Base-by-base conservation (phyloP, 73 alveolate species). In the Paramecium octaurelia region DNA sequence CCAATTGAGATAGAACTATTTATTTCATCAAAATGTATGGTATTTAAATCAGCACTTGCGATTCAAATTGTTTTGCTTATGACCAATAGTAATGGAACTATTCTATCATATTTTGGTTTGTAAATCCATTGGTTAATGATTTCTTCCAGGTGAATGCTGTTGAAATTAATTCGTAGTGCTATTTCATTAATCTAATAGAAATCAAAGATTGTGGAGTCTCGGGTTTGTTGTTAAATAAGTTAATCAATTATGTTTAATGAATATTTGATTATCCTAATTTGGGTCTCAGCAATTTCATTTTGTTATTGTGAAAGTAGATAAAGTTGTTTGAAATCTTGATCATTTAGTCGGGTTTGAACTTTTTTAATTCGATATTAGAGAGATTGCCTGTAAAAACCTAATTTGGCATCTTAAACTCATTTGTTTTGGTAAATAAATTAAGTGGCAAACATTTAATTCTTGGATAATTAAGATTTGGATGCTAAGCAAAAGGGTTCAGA, bases 401-500 rank as follows among this genome's bases (percentile, higher is more conserved):
- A 38, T 14, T 38, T 6, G 46, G 69, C 12, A 23, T 29, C n/a
- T 21, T 11, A 21, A 31, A 8, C 21, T 44, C 91, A 21, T 40
- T 42, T 20, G 20, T 80, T 9, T 43, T 8, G 20, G 70, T 80
- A 48, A 80, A 44, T 24, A 80, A 80, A 73, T 73, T 43, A 9
- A 31, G 40, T 2, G 91, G 91, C 24, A 80, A 21, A 64, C 46
- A 44, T 20, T 31, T 23, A 24, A 80, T 35, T 80, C 27, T 44
- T 23, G 76, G 91, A 80, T 44, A 46, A 20, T 34, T 24, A 5
- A 31, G 44, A 44, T 44, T 24, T 21, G 91, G 91, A 44, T 80
- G 91, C 29, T 80, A 80, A 10, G 76, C 70, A 80, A 80, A 80
- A 20, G 91, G 91, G 16, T 80, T 80, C 10, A 80, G 5, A 3